Evolutionary conservation across 352 stramenopile species (phyloP), one percentile per base, ranked within the genome.

Genomic region (Globisporangium parvum): DNA sequence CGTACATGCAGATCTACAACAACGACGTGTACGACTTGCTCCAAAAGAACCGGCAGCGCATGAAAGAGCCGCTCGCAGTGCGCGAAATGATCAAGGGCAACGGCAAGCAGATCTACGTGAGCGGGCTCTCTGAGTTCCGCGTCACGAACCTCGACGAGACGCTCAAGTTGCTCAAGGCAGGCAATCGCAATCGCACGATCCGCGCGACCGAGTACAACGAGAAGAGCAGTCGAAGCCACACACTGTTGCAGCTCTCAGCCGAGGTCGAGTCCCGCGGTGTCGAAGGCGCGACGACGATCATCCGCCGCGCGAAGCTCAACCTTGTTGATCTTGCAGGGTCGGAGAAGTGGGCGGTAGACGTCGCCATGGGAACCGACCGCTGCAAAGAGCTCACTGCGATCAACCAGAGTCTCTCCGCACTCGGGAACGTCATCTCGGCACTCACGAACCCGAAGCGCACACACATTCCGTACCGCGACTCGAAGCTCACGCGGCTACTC

Each of bases 391-490:
- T 97, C 55, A 96, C 79, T 26, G 93, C 84, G 51, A 98, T 98
- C 55, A 98, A 98, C 62, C 81, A 93, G 33, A 96, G 78, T 62
- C 61, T 98, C 1, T 95, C 88, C 31, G 88, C 87, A 15, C 69
- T 98, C 10, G 92, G 92, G 8, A 91, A 95, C 51, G 88, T 91
- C 49, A 96, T 97, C 53, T 79, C 85, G 0, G 88, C 87, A 3
- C 72, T 97, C 20, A 77, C 75, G 8, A 81, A 92, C 28, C 64
- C 72, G 2, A 74, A 73, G 47, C 69, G 81, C 40, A 82, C 71
- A 4, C 89, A 98, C 58, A 84, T 99, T 37, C 95, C 96, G 17
- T 99, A 99, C 59, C 85, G 97, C 18, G 96, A 99, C 66, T 98
- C 92, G 5, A 98, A 97, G 53, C 71, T 99, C 20, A 99, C 97